Evolutionary conservation across 371 early-diverging fungal genomes (phyloP).

Genomic region (Blakeslea trispora): DNA sequence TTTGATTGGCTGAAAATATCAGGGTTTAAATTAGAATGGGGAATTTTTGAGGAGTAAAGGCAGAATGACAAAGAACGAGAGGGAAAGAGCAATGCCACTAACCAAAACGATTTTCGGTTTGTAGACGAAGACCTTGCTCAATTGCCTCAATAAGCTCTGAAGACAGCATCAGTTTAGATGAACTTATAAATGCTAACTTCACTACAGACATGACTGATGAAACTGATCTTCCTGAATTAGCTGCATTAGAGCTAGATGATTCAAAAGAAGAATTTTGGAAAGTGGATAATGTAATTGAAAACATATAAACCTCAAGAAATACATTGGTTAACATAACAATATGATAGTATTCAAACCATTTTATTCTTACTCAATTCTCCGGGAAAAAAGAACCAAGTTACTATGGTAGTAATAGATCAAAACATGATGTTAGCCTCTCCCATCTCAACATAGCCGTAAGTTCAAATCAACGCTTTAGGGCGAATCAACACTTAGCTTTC

Average conservation of each 20-base stretch:
- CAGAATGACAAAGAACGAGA: neutral
- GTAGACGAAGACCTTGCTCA: conserved; percentile 38
- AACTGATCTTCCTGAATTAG: conserved; percentile 41
- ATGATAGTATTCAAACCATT: conserved; percentile 2
- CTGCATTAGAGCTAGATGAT: conserved; percentile 48
- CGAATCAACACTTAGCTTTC: no score
- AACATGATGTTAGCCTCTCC: conserved; percentile 4
- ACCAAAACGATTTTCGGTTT: neutral
- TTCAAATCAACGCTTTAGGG: no score
- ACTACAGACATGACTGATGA: conserved; percentile 45
- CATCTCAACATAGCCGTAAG: conserved; percentile 8
- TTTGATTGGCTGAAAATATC: conserved; percentile 4
- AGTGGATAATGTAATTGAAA: conserved; percentile 34
- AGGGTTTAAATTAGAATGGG: conserved; percentile 12
- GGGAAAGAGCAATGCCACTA: neutral
- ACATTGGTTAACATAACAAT: neutral
- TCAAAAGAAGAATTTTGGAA: conserved; percentile 52
- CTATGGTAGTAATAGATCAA: conserved; percentile 15
- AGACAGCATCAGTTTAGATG: conserved; percentile 48
- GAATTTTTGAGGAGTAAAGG: neutral
- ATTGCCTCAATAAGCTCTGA: conserved; percentile 40
- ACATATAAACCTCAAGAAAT: neutral
- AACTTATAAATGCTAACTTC: conserved; percentile 43
- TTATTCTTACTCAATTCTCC: conserved; percentile 3
- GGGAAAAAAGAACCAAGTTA: conserved; percentile 2